Evolutionary conservation across 148 eudicot genomes (phyloP), one percentile per base, ranked within the genome.

Genomic region (Fallopia convolvulus): DNA sequence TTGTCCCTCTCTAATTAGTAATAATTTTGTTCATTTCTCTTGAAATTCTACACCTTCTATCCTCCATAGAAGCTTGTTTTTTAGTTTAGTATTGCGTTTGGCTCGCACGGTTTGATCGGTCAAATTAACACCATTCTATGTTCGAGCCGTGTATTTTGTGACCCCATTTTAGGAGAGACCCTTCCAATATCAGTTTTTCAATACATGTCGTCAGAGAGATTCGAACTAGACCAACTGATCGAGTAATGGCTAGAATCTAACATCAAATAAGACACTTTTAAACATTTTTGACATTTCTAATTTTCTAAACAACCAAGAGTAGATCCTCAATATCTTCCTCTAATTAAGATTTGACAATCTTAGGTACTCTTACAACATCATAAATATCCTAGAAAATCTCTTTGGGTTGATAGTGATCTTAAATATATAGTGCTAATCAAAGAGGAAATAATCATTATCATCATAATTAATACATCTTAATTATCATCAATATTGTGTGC

Each of bases 281-380:
- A 52, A 52, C 17, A 17, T 3, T 63, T 63, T 63, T 63, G 15
- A 63, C 39, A 60, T 0, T 10, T 63, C 9, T n/a, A 3, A 63
- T 23, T 0, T 10, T 63, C 9, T n/a, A 3, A 63, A 63, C 70
- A 26, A 30, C 39, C 18, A 26, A 63, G 30, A 26, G 10, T 63
- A 63, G 70, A 63, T 63, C 70, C 39, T 30, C 39, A 63, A 10
- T 30, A 30, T 63, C 15, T 63, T 30, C 4, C 70, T 63, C 39
- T 32, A n/a, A n/a, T n/a, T n/a, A 63, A 63, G 70, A 63, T 63
- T 63, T 63, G 70, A 11, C 23, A 63, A 63, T 63, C 70, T 12
- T 21, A 63, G 10, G 23, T 21, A 55, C 26, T 6, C 9, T 63
- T 63, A 13, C 17, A 30, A 30, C 15, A 26, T 11, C 39, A 26